Conservation (phyloP, 257 asterid species). For the Dorcoceras hygrometricum region DNA sequence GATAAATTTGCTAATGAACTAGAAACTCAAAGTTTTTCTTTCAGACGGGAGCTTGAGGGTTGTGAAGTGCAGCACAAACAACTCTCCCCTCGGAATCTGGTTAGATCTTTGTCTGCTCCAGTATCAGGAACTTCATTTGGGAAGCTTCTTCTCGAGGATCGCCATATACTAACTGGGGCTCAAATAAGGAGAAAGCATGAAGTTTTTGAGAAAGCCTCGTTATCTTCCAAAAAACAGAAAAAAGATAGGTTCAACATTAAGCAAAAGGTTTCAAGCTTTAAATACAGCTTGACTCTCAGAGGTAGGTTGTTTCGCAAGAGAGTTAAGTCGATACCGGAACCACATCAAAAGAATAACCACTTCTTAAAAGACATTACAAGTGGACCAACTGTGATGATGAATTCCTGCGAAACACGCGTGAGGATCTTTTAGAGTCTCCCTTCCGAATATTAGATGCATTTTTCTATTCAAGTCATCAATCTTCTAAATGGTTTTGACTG, state of each 20-base stretch:
- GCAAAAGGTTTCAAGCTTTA: conserved; percentile 81
- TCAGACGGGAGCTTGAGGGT: conserved; percentile 53
- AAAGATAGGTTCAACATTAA: conserved; percentile 76
- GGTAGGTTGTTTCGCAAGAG: conserved; percentile 80
- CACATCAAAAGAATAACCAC: conserved; percentile 36
- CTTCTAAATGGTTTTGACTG: background rate
- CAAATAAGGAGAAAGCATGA: conserved; percentile 83
- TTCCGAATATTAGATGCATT: conserved; percentile 9
- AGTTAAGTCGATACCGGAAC: conserved; percentile 49
- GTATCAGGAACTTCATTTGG: conserved; percentile 81
- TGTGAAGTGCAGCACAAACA: conserved; percentile 41
- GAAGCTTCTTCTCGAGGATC: conserved; percentile 88
- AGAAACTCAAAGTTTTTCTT: conserved; percentile 54
- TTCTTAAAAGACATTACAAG: conserved; percentile 47
- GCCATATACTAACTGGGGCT: conserved; percentile 68
- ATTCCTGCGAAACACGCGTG: conserved; percentile 61
- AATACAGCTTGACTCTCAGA: conserved; percentile 69
- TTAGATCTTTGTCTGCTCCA: conserved; percentile 92
- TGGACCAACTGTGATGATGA: conserved; percentile 47
- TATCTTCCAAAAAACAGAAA: conserved; percentile 55
- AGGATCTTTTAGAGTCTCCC: conserved; percentile 32
- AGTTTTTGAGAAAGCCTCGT: conserved; percentile 54
- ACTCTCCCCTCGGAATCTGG: conserved; percentile 66
- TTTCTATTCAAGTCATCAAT: conserved; percentile 3
- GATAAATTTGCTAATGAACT: conserved; percentile 33